Evolutionary conservation across 2,329 filamentous ascomycete genomes (phyloP).

Genomic region (Phaeosphaeriaceae sp.): DNA sequence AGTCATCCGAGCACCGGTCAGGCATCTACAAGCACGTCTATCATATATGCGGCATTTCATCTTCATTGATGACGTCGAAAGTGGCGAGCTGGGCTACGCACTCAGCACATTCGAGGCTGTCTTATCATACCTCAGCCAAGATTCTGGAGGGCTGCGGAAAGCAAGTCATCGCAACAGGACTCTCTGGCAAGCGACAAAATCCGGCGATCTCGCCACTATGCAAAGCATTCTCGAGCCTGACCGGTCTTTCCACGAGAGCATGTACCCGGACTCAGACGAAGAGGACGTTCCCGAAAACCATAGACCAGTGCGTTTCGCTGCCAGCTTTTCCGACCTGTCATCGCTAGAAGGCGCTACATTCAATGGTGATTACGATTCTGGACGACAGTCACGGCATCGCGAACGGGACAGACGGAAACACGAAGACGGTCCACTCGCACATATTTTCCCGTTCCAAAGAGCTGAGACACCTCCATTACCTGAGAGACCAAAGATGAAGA

Average conservation of each 20-base stretch:
- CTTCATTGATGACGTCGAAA: slow-evolving; percentile 97
- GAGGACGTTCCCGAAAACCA: slow-evolving; percentile 28
- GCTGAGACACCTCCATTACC: slow-evolving; percentile 58
- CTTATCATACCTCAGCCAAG: slow-evolving; percentile 82
- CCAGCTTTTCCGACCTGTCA: slow-evolving; percentile 37
- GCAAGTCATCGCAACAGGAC: slow-evolving; percentile 86
- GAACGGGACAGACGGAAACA: slow-evolving; percentile 24
- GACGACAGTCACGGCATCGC: slow-evolving; percentile 26
- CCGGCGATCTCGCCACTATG: slow-evolving; percentile 78
- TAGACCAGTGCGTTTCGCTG: slow-evolving; percentile 43
- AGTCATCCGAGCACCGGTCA: slow-evolving; percentile 87
- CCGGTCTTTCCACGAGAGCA: slow-evolving; percentile 47
- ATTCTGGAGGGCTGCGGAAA: slow-evolving; percentile 81
- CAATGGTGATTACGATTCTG: slow-evolving; percentile 39
- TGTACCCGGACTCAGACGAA: slow-evolving; percentile 38
- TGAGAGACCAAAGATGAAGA: slow-evolving; percentile 69
- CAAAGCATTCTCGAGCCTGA: slow-evolving; percentile 81
- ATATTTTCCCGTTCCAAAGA: slow-evolving; percentile 91
- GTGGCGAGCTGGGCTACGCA: slow-evolving; percentile 93
- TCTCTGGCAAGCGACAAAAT: slow-evolving; percentile 84
- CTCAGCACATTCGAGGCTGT: slow-evolving; percentile 96
- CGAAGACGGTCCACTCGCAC: slow-evolving; percentile 65
- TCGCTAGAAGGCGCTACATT: slow-evolving; percentile 36
- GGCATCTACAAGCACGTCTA: slow-evolving; percentile 85
- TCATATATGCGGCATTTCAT: slow-evolving; percentile 98